phyloP scores from a whole-genome alignment of 1,139 yeast species.

The Yamadazyma friedrichii region DNA sequence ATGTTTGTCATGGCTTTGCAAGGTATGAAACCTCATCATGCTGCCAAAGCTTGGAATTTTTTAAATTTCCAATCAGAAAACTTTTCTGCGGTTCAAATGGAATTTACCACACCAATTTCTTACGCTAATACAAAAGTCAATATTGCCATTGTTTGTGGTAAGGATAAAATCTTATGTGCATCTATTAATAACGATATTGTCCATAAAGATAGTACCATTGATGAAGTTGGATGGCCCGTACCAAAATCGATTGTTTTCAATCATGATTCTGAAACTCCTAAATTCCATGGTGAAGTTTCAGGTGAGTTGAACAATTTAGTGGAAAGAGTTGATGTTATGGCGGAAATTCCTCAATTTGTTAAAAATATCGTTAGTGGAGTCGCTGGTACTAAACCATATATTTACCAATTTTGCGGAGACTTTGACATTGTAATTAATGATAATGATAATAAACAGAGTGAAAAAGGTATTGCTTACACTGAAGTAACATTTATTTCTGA shows the following conservation, averaged over 20 bases:
- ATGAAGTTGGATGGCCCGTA: constrained; percentile 90
- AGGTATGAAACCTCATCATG: constrained; percentile 99
- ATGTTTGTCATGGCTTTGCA: constrained; percentile 98
- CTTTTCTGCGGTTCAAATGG: constrained; percentile 83
- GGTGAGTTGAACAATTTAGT: constrained; percentile 62
- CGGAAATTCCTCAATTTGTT: constrained; percentile 91
- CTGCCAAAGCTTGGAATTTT: constrained; percentile 96
- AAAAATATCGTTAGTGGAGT: constrained; percentile 92
- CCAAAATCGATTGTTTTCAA: constrained; percentile 68
- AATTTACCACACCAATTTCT: constrained; percentile 89
- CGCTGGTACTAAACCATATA: constrained; percentile 93
- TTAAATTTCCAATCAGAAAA: constrained; percentile 80
- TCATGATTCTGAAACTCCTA: constrained; percentile 30
- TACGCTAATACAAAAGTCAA: constrained; percentile 82
- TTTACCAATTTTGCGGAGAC: constrained; percentile 81
- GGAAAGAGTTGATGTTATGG: constrained; percentile 96
- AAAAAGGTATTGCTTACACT: constrained; percentile 68
- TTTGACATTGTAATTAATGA: constrained; percentile 43
- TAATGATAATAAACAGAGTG: constrained; percentile 32
- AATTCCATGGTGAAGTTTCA: constrained; percentile 39
- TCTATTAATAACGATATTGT: constrained; percentile 64
- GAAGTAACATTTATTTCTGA: constrained; percentile 79
- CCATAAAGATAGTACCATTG: constrained; percentile 60
- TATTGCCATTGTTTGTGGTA: constrained; percentile 68
- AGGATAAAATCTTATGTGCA: constrained; percentile 63